Percentiles rank a stretch among this genome's conserved stretches.
phyloP scores from a whole-genome alignment of 176 grass and related monocot genomes.

The Avena eriantha region DNA sequence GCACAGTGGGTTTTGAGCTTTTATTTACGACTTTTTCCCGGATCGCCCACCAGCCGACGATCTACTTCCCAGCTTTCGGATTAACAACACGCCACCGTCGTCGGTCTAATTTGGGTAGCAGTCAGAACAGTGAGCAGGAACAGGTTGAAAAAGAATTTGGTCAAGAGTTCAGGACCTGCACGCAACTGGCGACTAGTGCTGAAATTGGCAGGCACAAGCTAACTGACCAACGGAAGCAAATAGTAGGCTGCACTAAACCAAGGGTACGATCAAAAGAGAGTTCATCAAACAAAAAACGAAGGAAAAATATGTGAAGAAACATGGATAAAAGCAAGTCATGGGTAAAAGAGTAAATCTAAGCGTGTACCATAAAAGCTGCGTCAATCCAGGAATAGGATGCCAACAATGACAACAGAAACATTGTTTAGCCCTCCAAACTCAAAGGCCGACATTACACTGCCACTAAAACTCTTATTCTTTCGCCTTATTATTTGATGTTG shows the following conservation, averaged over 20 bases:
- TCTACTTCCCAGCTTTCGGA: not conserved
- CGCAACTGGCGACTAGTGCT: not conserved
- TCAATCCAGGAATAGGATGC: not conserved
- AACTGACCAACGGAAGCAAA: not conserved
- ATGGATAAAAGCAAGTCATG: not conserved
- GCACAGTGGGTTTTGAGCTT: not conserved
- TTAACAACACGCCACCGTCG: not conserved
- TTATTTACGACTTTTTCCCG: not conserved
- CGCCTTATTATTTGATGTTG: not conserved
- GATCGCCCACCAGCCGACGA: not conserved
- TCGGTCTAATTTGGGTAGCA: not conserved
- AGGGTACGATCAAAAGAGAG: not conserved
- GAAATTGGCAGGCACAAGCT: not conserved
- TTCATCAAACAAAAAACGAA: not conserved
- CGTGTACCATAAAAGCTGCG: not conserved
- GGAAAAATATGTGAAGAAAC: not conserved
- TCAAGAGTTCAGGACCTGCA: not conserved
- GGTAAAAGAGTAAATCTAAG: not conserved
- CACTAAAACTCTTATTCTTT: not conserved
- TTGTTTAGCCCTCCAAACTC: not conserved
- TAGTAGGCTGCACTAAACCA: not conserved
- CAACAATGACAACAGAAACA: not conserved
- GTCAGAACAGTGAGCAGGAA: not conserved
- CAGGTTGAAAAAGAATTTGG: not conserved
- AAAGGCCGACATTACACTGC: not conserved